Evolutionary conservation across 805 yeast genomes (phyloP).

Genomic region (Priceomyces medius): DNA sequence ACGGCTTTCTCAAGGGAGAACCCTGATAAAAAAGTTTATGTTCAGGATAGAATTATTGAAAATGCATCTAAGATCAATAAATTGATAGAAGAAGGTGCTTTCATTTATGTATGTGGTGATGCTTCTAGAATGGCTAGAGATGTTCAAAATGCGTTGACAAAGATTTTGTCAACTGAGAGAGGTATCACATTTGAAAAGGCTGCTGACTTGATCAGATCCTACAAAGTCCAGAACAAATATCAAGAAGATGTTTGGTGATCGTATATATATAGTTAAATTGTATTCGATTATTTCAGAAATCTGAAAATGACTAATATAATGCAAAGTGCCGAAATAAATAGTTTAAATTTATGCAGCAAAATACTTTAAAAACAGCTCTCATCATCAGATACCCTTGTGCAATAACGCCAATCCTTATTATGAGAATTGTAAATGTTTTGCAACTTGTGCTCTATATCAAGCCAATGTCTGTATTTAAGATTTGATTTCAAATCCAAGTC

Average conservation of each 20-base stretch:
- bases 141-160: conserved; percentile 68
- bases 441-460: conserved; percentile 38
- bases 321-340: conserved; percentile 1
- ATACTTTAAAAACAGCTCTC: neutral
- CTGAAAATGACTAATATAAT: conserved; percentile 1
- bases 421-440: conserved; percentile 31
- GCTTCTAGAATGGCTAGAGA: conserved; percentile 95
- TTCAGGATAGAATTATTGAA: conserved; percentile 73
- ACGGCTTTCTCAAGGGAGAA: conserved; percentile 86
- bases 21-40: conserved; percentile 62
- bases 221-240: conserved; percentile 81
- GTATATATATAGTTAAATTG: conserved; percentile 1
- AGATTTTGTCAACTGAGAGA: conserved; percentile 62
- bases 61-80: conserved; percentile 53
- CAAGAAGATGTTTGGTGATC: conserved; percentile 97
- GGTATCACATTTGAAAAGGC: conserved; percentile 68
- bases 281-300: neutral
- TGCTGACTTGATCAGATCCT: conserved; percentile 69
- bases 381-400: conserved; percentile 17
- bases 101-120: conserved; percentile 95
- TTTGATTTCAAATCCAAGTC: conserved; percentile 52
- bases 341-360: neutral
- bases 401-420: conserved; percentile 29
- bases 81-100: conserved; percentile 68
- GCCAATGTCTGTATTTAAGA: conserved; percentile 47